A percentile compares a stretch with the other conserved stretches of the same genome.
Evolutionary conservation across 306 rosid species (phyloP).

Genomic region (Gleditsia sinensis): DNA sequence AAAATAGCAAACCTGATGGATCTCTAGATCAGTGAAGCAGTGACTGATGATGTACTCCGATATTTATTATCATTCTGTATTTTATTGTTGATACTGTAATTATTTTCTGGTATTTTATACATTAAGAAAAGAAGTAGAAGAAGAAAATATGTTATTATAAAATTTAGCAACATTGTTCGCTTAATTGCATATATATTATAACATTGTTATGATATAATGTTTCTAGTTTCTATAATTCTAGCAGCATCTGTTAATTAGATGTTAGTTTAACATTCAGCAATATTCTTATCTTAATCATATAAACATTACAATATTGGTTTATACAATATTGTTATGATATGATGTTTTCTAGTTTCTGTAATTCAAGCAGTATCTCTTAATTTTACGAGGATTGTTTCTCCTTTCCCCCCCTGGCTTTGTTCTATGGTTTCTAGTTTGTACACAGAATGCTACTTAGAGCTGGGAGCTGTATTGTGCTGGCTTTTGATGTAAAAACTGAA

Average conservation of each 20-base stretch:
- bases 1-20: conserved; percentile 13
- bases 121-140: neutral
- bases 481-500: conserved; percentile 10
- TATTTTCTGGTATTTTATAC: conserved; percentile 6
- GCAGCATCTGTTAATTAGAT: neutral
- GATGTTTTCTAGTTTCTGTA: neutral
- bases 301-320: neutral
- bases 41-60: neutral
- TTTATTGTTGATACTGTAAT: conserved; percentile 5
- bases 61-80: neutral
- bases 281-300: neutral
- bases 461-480: neutral
- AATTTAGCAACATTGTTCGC: neutral
- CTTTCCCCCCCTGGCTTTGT: neutral
- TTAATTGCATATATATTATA: neutral
- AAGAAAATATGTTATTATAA: neutral
- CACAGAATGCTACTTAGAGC: neutral
- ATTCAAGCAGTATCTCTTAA: neutral
- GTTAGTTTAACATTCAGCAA: neutral
- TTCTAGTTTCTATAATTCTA: neutral
- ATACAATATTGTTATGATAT: too few relatives aligned
- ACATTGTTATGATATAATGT: neutral
- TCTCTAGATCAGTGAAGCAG: conserved; percentile 23
- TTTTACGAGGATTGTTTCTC: neutral
- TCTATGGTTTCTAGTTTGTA: neutral